A percentile compares a stretch with the other conserved stretches of the same genome.
Conservation (phyloP, 768 basidiomycete genomes). For the Tylopilus plumbeoviolaceoides region DNA sequence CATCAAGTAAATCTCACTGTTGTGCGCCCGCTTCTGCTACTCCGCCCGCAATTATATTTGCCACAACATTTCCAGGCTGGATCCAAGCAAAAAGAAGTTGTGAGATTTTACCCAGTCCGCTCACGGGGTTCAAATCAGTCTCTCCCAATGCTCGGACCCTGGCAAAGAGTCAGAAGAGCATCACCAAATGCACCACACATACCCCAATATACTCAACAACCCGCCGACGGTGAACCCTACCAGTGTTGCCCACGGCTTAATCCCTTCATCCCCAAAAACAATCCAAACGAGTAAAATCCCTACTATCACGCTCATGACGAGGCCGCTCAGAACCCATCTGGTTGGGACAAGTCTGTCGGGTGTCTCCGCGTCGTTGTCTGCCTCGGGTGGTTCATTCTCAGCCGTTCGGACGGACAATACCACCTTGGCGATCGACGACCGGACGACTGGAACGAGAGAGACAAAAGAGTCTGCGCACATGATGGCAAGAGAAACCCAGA, state of each 20-base stretch:
- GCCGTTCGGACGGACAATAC: constrained; percentile 28
- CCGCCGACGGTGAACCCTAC: constrained; percentile 81
- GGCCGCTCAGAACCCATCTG: constrained; percentile 71
- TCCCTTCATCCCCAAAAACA: constrained; percentile 88
- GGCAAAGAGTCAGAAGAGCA: constrained; percentile 6
- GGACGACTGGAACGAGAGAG: constrained; percentile 73
- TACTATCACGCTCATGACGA: constrained; percentile 52
- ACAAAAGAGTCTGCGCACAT: constrained; percentile 93
- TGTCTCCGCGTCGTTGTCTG: constrained; percentile 68
- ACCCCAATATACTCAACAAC: constrained; percentile 86
- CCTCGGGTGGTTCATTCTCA: constrained; percentile 17
- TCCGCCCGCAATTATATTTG: constrained; percentile 95
- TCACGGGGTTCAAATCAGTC: constrained; percentile 91
- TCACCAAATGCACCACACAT: constrained; percentile 21
- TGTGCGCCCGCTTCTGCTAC: constrained; percentile 96
- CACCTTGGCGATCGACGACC: constrained; percentile 45
- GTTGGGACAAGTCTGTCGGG: constrained; percentile 77
- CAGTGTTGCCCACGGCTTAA: constrained; percentile 92
- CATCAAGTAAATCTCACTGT: constrained; percentile 49
- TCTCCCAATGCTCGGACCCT: constrained; percentile 94
- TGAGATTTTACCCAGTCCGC: constrained; percentile 91
- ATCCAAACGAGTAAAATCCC: constrained; percentile 83
- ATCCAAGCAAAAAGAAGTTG: constrained; percentile 93
- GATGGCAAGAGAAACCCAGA: constrained; percentile 94
- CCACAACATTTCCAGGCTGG: constrained; percentile 93